Evolutionary conservation across 495 filamentous ascomycete genomes (phyloP).

Genomic region (Xylaria flabelliformis): DNA sequence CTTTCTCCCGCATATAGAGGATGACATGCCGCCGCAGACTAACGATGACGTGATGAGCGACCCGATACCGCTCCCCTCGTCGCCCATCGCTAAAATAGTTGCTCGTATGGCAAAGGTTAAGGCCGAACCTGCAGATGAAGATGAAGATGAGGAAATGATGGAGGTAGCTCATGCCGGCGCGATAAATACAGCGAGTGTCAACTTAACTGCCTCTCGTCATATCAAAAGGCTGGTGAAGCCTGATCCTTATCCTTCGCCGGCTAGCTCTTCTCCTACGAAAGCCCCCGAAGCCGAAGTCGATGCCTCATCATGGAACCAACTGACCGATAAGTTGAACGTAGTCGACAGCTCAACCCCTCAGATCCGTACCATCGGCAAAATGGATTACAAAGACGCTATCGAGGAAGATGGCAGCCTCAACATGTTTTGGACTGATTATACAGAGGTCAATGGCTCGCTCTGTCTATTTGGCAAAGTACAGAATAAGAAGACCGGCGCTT

Average conservation of each 20-base stretch:
- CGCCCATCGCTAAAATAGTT: slow-evolving; percentile 80
- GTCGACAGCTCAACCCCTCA: slow-evolving; percentile 69
- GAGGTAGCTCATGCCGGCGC: slow-evolving; percentile 80
- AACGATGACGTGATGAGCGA: slow-evolving; percentile 77
- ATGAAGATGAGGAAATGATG: slow-evolving; percentile 82
- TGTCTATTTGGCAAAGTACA: slow-evolving; percentile 97
- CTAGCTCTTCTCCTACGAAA: slow-evolving; percentile 77
- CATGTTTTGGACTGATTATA: slow-evolving; percentile 98
- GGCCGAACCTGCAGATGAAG: slow-evolving; percentile 61
- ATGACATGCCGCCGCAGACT: slow-evolving; percentile 39
- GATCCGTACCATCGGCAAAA: slow-evolving; percentile 71
- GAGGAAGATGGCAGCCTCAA: slow-evolving; percentile 90
- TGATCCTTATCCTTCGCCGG: slow-evolving; percentile 67
- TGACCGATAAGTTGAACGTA: slow-evolving; percentile 86
- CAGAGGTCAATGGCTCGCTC: slow-evolving; percentile 87
- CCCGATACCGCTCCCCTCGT: slow-evolving; percentile 70
- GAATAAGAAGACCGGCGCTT: slow-evolving; percentile 79
- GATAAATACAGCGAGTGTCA: slow-evolving; percentile 73
- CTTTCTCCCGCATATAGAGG: slow-evolving; percentile 58
- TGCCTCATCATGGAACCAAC: slow-evolving; percentile 86
- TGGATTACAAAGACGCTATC: slow-evolving; percentile 77
- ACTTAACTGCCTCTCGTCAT: slow-evolving; percentile 83
- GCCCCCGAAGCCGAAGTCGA: slow-evolving; percentile 64
- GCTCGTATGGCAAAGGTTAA: slow-evolving; percentile 76
- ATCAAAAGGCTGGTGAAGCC: slow-evolving; percentile 75